Base-by-base conservation (phyloP, 768 basidiomycete genomes). In the Suillus decipiens region DNA sequence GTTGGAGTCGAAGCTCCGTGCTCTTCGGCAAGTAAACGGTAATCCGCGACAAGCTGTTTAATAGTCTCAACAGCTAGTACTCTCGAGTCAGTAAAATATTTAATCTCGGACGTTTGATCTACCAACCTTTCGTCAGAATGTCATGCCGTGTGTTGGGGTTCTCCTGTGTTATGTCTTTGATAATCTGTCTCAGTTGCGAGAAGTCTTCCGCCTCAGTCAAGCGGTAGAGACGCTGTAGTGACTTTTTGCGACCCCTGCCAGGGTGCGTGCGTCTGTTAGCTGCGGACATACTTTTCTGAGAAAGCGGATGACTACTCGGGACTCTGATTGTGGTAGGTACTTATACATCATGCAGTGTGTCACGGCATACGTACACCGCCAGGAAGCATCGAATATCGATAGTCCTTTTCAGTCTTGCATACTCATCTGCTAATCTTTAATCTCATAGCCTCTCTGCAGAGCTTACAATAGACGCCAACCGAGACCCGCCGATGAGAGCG, bases 181-280 rank as follows among this genome's bases (percentile, higher is more conserved):
- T 57, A 17, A 28, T 12, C 28, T 12, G 39, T 28, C 24, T 24
- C 56, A 57, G 24, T 41, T 41, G 56, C 6, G 24, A 17, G 19
- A 57, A 57, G 28, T 57, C 56, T 3, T 57, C 56, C 56, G 56
- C 56, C 6, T 57, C 56, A 17, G 24, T 57, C 10, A 17, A 41
- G 9, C 56, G 56, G 17, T 57, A 57, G 56, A 28, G 36, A 5
- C 28, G 37, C 24, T 57, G 56, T 10, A 28, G 19, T 17, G 28
- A 1, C 24, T 19, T 41, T 11, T 57, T 57, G 10, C 56, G 56
- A 28, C 56, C 19, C 56, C 24, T 41, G 15, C 17, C 39, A 19
- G 39, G 19, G 10, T 7, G 10, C 19, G 39, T 11, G 1, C 17
- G 37, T 39, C 36, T 24, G 24, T 24, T 6, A 7, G 10, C 2